Conservation (phyloP, 2,329 filamentous ascomycete genomes). For the Lasiodiplodia sp. region DNA sequence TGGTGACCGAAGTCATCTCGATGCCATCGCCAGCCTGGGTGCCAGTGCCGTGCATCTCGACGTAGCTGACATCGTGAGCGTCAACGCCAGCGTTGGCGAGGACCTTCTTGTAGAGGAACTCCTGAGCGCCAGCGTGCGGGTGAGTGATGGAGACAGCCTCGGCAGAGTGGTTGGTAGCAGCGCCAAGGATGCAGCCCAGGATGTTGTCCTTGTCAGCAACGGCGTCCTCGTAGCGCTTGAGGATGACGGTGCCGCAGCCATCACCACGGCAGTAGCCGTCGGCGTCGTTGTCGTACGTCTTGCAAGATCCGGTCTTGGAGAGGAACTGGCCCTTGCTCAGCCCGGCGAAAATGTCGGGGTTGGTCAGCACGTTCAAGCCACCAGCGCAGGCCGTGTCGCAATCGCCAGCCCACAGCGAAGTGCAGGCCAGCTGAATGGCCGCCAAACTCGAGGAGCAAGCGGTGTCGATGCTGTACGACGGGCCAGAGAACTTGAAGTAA, state of each 20-base stretch:
- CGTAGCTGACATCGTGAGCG: constrained; percentile 78
- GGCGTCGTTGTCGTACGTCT: constrained; percentile 80
- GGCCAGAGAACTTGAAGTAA: constrained; percentile 78
- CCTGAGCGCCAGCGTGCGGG: constrained; percentile 79
- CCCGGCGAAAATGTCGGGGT: constrained; percentile 80
- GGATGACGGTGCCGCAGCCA: constrained; percentile 74
- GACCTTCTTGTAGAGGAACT: constrained; percentile 72
- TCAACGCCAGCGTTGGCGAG: constrained; percentile 77
- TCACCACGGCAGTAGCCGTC: constrained; percentile 86
- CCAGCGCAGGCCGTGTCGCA: constrained; percentile 83
- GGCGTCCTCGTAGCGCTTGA: constrained; percentile 83
- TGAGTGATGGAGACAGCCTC: constrained; percentile 84
- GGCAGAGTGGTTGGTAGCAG: constrained; percentile 81
- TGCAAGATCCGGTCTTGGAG: constrained; percentile 77
- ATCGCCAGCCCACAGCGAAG: constrained; percentile 76
- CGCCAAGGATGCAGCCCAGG: constrained; percentile 77
- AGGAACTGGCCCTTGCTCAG: constrained; percentile 80
- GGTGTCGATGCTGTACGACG: constrained; percentile 77
- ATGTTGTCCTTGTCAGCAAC: constrained; percentile 74
- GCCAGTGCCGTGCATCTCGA: constrained; percentile 90
- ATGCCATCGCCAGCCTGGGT: constrained; percentile 84
- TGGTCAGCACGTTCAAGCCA: constrained; percentile 79
- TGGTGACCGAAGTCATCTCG: constrained; percentile 80
- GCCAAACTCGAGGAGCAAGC: constrained; percentile 78
- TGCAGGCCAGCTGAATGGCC: constrained; percentile 75